These are phyloP conservation scores for Malassezia obtusa DNA, from an alignment of 1,284 basidiomycete genomes.

Conservation along the genomic window DNA sequence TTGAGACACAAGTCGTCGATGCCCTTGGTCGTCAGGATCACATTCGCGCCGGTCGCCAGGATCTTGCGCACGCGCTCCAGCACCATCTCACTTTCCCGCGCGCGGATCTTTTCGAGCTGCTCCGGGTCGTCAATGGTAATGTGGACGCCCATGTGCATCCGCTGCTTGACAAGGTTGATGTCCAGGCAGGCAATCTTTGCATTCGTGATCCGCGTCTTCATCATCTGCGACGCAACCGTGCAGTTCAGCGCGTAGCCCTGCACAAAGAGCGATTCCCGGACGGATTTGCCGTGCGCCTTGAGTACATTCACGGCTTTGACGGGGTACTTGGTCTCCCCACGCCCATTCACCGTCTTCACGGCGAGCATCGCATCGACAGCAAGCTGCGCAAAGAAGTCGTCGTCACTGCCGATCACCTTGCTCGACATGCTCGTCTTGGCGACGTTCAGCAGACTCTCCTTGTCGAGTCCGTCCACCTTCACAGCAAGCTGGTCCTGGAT, in stretches of 20 bases:
- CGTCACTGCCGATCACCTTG: slow-evolving; percentile 96
- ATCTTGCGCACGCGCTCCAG: slow-evolving; percentile 94
- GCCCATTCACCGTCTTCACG: slow-evolving; percentile 84
- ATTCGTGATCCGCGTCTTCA: slow-evolving; percentile 86
- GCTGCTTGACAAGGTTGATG: slow-evolving; percentile 91
- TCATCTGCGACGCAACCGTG: slow-evolving; percentile 96
- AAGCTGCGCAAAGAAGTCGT: slow-evolving; percentile 95
- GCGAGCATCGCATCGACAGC: slow-evolving; percentile 98
- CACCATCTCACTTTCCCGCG: slow-evolving; percentile 88
- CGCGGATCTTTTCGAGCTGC: slow-evolving; percentile 91
- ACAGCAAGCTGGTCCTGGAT: slow-evolving; percentile 95
- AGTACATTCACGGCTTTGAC: slow-evolving; percentile 99
- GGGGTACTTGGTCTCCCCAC: slow-evolving; percentile 96
- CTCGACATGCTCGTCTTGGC: slow-evolving; percentile 99
- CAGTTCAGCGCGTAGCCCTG: slow-evolving; percentile 97
- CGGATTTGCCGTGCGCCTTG: slow-evolving; percentile 94
- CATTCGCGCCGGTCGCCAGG: slow-evolving; percentile 88
- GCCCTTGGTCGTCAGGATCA: slow-evolving; percentile 93
- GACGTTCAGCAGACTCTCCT: slow-evolving; percentile 86
- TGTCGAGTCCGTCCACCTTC: slow-evolving; percentile 82
- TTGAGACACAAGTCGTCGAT: slow-evolving; percentile 97
- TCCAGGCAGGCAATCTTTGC: slow-evolving; percentile 98
- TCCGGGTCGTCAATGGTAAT: slow-evolving; percentile 95
- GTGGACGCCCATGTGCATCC: slow-evolving; percentile 97
- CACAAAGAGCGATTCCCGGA: slow-evolving; percentile 86